Conservation (phyloP, 192 early-diverging fungal species). For the Paraglomus brasilianum region DNA sequence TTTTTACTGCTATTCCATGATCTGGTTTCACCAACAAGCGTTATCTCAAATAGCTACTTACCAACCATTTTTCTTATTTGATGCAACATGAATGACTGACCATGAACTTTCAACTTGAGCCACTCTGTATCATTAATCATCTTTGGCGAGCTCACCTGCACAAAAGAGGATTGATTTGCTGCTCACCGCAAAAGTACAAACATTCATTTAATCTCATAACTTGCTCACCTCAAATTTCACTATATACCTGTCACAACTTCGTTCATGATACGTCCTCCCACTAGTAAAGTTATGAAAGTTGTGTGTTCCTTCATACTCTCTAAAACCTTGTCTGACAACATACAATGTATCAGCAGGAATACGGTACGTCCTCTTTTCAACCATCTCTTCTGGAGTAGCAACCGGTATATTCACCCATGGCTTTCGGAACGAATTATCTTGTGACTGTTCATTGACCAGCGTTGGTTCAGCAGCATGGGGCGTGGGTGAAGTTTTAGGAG, state of each 20-base stretch:
- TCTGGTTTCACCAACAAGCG: neutral
- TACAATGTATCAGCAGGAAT: constrained; percentile 60
- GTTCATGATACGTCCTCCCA: constrained; percentile 71
- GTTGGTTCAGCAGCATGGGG: constrained; percentile 22
- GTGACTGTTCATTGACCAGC: constrained; percentile 19
- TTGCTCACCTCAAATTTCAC: constrained; percentile 67
- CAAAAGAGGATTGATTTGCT: neutral
- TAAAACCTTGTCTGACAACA: constrained; percentile 65
- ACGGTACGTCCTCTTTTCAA: constrained; percentile 61
- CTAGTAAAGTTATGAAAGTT: constrained; percentile 97
- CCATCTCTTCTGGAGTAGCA: constrained; percentile 61
- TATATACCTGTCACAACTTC: constrained; percentile 79
- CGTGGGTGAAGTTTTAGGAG: constrained; percentile 32
- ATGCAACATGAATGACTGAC: constrained; percentile 98
- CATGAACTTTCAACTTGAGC: constrained; percentile 89
- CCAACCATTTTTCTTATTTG: constrained; percentile 99
- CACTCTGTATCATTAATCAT: constrained; percentile 76
- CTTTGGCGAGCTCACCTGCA: constrained; percentile 61
- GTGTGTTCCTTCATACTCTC: constrained; percentile 78
- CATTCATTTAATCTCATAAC: neutral
- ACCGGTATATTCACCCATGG: constrained; percentile 33
- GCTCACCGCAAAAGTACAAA: neutral
- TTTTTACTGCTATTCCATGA: neutral
- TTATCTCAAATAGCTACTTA: constrained; percentile 33
- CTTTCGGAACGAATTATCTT: neutral